These are phyloP conservation scores for Magnolia changhungtana DNA, from an alignment of 164 flowering plant species.

Conservation along the genomic window DNA sequence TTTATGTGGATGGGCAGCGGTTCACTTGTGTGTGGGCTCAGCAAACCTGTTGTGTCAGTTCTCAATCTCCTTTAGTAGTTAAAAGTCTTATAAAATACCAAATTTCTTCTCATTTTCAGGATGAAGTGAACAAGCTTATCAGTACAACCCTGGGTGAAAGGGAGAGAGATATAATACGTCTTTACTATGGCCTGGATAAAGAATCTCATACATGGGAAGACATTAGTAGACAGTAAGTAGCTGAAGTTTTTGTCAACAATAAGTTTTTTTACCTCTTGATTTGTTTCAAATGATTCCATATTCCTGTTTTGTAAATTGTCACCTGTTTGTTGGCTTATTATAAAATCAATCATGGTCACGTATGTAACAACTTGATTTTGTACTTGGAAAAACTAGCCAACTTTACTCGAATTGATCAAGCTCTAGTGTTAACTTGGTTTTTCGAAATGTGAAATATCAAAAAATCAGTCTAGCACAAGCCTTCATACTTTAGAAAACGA, in stretches of 20 bases:
- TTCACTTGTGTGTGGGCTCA: too few relatives aligned
- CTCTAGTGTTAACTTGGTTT: too few relatives aligned
- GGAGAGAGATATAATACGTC: conserved; percentile 77
- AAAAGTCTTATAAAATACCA: neutral
- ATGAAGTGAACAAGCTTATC: conserved; percentile 74
- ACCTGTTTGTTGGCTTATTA: neutral
- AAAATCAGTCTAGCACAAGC: too few relatives aligned
- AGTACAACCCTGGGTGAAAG: conserved; percentile 53
- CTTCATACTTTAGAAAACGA: too few relatives aligned
- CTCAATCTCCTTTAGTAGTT: neutral
- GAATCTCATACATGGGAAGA: conserved; percentile 95
- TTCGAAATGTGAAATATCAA: too few relatives aligned
- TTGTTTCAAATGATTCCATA: neutral
- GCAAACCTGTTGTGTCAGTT: neutral
- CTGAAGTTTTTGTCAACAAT: neutral
- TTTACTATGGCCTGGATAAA: conserved; percentile 79
- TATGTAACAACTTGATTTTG: too few relatives aligned
- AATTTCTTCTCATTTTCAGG: conserved; percentile 34
- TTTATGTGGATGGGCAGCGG: too few relatives aligned
- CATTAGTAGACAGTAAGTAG: conserved; percentile 74
- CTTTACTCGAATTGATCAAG: too few relatives aligned
- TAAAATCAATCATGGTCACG: neutral
- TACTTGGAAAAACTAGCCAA: too few relatives aligned
- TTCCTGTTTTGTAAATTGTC: neutral
- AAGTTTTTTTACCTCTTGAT: neutral